Percentiles rank a stretch among this genome's conserved stretches.
Evolutionary conservation across 129 eudicot genomes (phyloP).

Genomic region (Erigeron canadensis): DNA sequence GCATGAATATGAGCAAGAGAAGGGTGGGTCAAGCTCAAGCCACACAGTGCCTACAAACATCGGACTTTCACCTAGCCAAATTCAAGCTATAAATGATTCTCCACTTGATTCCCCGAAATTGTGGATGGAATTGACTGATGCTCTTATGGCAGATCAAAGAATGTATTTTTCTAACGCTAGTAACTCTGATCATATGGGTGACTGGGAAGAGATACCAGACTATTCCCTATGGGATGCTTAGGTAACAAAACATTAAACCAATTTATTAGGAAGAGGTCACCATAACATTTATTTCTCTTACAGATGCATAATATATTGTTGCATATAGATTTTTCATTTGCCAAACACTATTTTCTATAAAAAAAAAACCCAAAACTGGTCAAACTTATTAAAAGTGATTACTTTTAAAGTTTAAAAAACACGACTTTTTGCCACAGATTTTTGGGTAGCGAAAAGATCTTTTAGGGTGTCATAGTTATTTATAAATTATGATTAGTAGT

Average conservation of each 20-base stretch:
- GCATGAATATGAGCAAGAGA: slow-evolving; percentile 22
- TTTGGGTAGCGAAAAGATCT: slow-evolving; percentile 16
- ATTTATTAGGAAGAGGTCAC: not conserved
- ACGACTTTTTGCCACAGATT: slow-evolving; percentile 12
- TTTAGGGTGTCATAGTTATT: slow-evolving; percentile 3
- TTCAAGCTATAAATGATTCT: slow-evolving; percentile 56
- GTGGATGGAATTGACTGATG: slow-evolving; percentile 36
- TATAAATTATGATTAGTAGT: not conserved
- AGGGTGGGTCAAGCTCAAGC: slow-evolving; percentile 37
- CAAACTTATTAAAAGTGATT: slow-evolving; percentile 12
- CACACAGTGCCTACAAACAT: slow-evolving; percentile 40
- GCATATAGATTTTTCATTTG: slow-evolving; percentile 10
- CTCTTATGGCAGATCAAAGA: slow-evolving; percentile 26
- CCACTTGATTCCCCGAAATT: slow-evolving; percentile 55
- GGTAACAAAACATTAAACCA: slow-evolving; percentile 21
- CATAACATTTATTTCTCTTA: slow-evolving; percentile 8
- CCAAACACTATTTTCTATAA: slow-evolving; percentile 9
- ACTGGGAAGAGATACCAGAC: slow-evolving; percentile 56
- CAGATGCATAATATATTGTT: not conserved
- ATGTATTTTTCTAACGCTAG: slow-evolving; percentile 33
- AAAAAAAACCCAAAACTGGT: not conserved
- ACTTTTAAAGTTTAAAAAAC: slow-evolving; percentile 1
- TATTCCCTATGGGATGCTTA: slow-evolving; percentile 57
- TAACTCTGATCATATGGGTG: slow-evolving; percentile 28
- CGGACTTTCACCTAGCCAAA: slow-evolving; percentile 53